These are phyloP conservation scores for Daldinia grandis DNA, from an alignment of 495 filamentous ascomycete genomes.

Conservation along the genomic window DNA sequence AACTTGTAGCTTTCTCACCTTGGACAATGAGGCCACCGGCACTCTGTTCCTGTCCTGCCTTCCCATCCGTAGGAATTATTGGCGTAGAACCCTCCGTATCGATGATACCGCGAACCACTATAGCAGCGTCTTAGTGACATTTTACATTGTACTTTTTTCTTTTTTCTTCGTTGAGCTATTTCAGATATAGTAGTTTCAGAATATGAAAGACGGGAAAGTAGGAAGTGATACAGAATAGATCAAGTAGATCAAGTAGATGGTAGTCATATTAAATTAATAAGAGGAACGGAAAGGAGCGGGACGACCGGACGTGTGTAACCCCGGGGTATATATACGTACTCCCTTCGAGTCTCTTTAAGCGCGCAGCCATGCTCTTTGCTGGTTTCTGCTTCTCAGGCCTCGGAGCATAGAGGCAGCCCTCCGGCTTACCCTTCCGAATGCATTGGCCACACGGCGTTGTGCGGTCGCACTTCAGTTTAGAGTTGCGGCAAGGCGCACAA, in stretches of 20 bases:
- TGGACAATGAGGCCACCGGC: slow-evolving; percentile 47
- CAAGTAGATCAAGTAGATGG: too few species aligned
- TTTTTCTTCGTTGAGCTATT: not conserved
- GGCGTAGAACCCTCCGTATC: slow-evolving; percentile 42
- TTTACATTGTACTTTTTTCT: not conserved
- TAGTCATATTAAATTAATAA: not conserved
- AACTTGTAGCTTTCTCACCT: slow-evolving; percentile 49
- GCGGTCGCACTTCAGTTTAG: slow-evolving; percentile 55
- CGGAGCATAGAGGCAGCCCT: slow-evolving; percentile 56
- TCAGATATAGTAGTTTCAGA: not conserved
- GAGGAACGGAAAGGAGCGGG: not conserved
- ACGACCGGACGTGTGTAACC: not conserved
- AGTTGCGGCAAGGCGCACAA: slow-evolving; percentile 52
- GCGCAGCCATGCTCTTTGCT: slow-evolving; percentile 57
- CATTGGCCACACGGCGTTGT: slow-evolving; percentile 52
- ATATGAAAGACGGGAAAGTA: not conserved
- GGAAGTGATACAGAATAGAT: too few species aligned
- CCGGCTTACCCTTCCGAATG: slow-evolving; percentile 52
- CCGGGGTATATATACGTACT: slow-evolving; percentile 28
- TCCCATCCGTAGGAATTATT: slow-evolving; percentile 34
- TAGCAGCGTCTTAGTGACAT: slow-evolving; percentile 11
- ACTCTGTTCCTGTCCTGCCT: slow-evolving; percentile 22
- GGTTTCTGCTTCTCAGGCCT: slow-evolving; percentile 51
- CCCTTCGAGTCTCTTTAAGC: slow-evolving; percentile 62
- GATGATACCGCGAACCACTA: slow-evolving; percentile 60